Base-by-base conservation (phyloP, 768 basidiomycete species). In the Lactifluus hygrophoroides region DNA sequence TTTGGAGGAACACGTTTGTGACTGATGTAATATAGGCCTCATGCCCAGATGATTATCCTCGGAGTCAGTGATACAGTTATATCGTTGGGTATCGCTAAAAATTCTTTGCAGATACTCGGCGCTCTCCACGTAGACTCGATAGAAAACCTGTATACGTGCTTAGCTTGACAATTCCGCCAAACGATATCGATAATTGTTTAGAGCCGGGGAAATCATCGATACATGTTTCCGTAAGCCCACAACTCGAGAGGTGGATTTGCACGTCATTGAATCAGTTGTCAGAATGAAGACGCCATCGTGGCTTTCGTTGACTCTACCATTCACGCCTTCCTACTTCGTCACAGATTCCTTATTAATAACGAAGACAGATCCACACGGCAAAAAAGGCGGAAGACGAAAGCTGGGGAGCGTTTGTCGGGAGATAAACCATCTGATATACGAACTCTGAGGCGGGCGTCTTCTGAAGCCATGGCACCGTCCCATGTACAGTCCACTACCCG, bases 141-240 rank as follows among this genome's bases (percentile, higher is more conserved):
- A 84, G 83, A 70, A 82, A 81, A 69, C 84, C 93, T 5, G 82
- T 93, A 59, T 97, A 89, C 69, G 86, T 93, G 46, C 74, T 98
- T 47, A 84, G 90, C 67, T 67, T 98, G 58, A 76, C 73, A 9
- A 71, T 94, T 19, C 83, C 90, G 44, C 72, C 82, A 3, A 72
- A 74, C 25, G 74, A 83, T 27, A 74, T 96, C 9, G 92, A 96
- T 66, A 86, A 88, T 56, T 82, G 82, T 58, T 67, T 93, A 28
- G 91, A 90, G 63, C 90, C 93, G n/a, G 74, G 80, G 17, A 94
- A 94, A 73, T 73, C 75, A 4, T 66, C 74, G 5, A 75, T 94
- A 32, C 80, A 85, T 55, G 75, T 94, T 46, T 77, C 81, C 71
- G 94, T 91, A 67, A 64, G 74, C 64, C 49, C 46, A 5, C 21